These are phyloP conservation scores for Populus hybrid DNA, from an alignment of 441 rosid genomes.

Conservation along the genomic window DNA sequence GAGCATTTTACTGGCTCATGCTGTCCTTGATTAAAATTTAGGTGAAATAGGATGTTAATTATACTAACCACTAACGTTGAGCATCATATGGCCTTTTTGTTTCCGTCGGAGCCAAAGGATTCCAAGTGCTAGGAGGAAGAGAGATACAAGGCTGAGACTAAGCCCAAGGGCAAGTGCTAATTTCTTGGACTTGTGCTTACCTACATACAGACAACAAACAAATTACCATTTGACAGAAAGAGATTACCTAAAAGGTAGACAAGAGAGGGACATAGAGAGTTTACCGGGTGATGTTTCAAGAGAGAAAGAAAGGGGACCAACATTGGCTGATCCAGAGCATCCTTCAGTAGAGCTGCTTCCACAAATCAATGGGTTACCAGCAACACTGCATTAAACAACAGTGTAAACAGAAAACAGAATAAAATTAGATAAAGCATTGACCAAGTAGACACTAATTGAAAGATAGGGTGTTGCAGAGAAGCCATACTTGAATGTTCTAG, in stretches of 20 bases:
- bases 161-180: conserved; percentile 68
- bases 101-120: conserved; percentile 53
- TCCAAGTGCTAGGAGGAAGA: conserved; percentile 47
- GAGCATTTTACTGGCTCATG: not conserved
- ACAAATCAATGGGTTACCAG: conserved; percentile 78
- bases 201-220: conserved; percentile 21
- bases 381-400: conserved; percentile 47
- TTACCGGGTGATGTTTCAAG: conserved; percentile 54
- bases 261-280: not conserved
- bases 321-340: conserved; percentile 57
- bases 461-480: conserved; percentile 10
- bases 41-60: not conserved
- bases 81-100: conserved; percentile 35
- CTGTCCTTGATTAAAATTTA: not conserved
- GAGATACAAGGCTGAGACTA: conserved; percentile 49
- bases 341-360: conserved; percentile 46
- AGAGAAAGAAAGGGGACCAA: conserved; percentile 47
- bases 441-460: conserved; percentile 3
- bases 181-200: conserved; percentile 54
- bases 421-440: conserved; percentile 8
- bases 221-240: not conserved
- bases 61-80: conserved; percentile 52
- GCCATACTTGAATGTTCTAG: conserved; percentile 72
- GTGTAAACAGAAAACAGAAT: not conserved
- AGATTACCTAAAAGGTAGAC: not conserved